These are phyloP conservation scores for Toxicodendron radicans DNA, from an alignment of 345 rosid species.

Conservation along the genomic window DNA sequence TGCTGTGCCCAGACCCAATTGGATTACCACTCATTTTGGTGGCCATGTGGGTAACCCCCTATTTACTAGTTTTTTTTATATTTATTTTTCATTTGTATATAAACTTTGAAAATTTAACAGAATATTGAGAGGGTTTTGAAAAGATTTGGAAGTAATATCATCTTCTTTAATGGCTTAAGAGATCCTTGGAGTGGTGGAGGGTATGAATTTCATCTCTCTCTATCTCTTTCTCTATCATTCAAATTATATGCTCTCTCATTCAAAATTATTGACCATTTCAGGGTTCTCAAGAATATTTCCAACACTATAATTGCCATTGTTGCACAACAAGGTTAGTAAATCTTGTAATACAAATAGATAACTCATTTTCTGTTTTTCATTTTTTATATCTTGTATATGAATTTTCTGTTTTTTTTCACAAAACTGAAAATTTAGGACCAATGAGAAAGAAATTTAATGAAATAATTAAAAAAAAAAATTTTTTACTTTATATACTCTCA, in stretches of 20 bases:
- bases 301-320: conserved; percentile 51
- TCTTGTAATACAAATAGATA: background rate
- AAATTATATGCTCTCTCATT: background rate
- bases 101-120: conserved; percentile 25
- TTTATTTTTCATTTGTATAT: no score
- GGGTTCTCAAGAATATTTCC: conserved; percentile 54
- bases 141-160: conserved; percentile 59
- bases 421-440: no score
- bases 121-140: conserved; percentile 44
- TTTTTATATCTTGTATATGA: no score
- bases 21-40: conserved; percentile 56
- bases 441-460: no score
- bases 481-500: no score
- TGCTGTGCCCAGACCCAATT: conserved; percentile 42
- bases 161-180: conserved; percentile 71
- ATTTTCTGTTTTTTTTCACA: no score
- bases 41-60: conserved; percentile 42
- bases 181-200: conserved; percentile 84
- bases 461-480: no score
- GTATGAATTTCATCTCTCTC: conserved; percentile 17
- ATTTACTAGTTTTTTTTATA: background rate
- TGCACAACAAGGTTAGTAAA: conserved; percentile 47
- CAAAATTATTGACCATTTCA: conserved; percentile 17
- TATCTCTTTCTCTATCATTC: background rate
- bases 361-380: no score